Evolutionary conservation across 73 alveolate species (phyloP), one percentile per base, ranked within the genome.

Genomic region (Effrenium voratum): DNA sequence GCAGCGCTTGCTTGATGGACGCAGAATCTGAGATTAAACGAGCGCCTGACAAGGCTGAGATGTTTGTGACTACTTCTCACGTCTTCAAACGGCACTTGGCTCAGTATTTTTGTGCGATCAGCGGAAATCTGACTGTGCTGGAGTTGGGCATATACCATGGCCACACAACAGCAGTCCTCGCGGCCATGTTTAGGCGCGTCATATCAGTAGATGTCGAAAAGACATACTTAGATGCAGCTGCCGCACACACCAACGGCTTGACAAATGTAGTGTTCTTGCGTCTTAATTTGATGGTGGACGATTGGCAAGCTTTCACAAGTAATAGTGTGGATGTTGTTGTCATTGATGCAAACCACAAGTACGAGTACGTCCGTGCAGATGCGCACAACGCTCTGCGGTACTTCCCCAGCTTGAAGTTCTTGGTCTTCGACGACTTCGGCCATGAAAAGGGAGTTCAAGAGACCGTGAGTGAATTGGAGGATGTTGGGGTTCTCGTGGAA

Each of bases 131-230:
- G 45, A 76, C 66, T 3, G 88, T 80, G 41, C 44, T 90, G 73
- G 97, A 90, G 55, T 43, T 90, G 86, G 97, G 97, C 44, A 55
- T 90, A 1, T 90, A 90, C 43, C 97, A 90, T 68, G 97, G 97
- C 30, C 97, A 90, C 34, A 45, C 97, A 13, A 90, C 97, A 10
- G 97, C 97, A 1, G 97, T 90, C 32, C 36, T 90, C 59, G 97
- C 97, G 4, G 88, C 97, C 44, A 90, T 90, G 19, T 90, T 90
- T 43, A 49, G n/a, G 66, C 36, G 47, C 5, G 87, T 90, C 41
- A 70, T 90, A 2, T 46, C 97, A 26, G 87, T 90, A n/a, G 97
- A 90, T 44, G 46, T 90, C 43, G 76, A 90, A 13, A 38, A 90
- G 57, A 41, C 49, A 90, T 90, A 90, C 49, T 68, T 90, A 55